Evolutionary conservation across 1,284 basidiomycete species (phyloP).

Genomic region (Pterulicium gracile): DNA sequence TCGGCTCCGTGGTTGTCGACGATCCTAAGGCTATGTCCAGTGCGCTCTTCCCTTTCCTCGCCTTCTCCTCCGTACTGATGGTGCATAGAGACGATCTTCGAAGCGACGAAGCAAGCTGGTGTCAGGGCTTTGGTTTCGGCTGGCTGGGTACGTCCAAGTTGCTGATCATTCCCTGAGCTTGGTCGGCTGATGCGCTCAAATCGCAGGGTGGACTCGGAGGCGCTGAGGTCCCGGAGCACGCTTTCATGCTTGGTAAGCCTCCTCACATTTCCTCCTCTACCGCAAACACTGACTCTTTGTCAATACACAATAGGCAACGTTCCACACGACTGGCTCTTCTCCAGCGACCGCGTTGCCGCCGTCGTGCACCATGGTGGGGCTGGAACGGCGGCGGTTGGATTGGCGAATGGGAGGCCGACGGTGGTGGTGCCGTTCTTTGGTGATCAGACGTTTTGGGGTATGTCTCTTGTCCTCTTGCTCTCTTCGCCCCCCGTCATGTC

Average conservation of each 20-base stretch:
- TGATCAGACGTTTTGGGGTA: constrained; percentile 46
- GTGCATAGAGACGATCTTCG: constrained; percentile 41
- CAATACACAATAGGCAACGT: constrained; percentile 46
- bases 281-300: neutral
- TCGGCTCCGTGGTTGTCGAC: constrained; percentile 55
- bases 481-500: neutral
- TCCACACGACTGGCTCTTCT: constrained; percentile 67
- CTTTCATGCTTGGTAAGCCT: constrained; percentile 36
- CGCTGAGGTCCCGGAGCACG: constrained; percentile 31
- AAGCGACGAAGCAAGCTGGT: constrained; percentile 40
- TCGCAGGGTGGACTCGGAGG: constrained; percentile 40
- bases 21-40: constrained; percentile 46
- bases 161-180: neutral
- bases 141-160: constrained; percentile 35
- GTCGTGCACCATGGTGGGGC: constrained; percentile 69
- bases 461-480: constrained; percentile 6
- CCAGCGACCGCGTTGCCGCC: constrained; percentile 40
- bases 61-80: neutral
- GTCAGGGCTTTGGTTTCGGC: constrained; percentile 52
- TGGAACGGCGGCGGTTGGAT: constrained; percentile 53
- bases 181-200: neutral
- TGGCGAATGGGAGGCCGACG: constrained; percentile 54
- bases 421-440: constrained; percentile 65
- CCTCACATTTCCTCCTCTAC: neutral
- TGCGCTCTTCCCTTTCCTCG: constrained; percentile 13